Evolutionary conservation across 306 rosid species (phyloP), one percentile per base, ranked within the genome.

Genomic region (Vigna angularis): DNA sequence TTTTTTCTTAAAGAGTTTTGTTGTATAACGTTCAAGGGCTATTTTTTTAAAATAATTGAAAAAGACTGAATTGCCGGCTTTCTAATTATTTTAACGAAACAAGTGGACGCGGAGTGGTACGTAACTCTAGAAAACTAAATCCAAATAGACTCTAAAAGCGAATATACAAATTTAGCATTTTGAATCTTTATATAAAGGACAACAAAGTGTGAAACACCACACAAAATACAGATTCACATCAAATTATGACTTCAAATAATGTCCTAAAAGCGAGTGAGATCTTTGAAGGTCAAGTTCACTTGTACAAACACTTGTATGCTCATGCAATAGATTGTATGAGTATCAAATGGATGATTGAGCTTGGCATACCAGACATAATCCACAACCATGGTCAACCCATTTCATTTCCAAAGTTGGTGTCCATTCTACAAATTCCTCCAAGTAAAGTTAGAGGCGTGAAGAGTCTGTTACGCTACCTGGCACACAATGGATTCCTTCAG

Each of bases 311-410:
- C 70, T 12, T 47, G 12, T 47, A 0, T 32, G 38, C 12, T 3
- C 38, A 1, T 30, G 0, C 47, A 9, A 11, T 69, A 9, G 38
- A 30, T 9, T 9, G 52, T 15, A 47, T 67, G 70, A 45, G 42
- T 58, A 70, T 78, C 4, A 78, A 69, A 15, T 80, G 82, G 32
- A 75, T 61, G 0, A 6, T 85, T 70, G 53, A 85, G 55, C 17
- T 68, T n/a, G 22, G 15, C 59, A 78, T 78, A 12, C 70, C 75
- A 42, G 12, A 55, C 32, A 76, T 66, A 75, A 4, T 72, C 42
- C 53, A 72, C 53, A 72, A 56, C 36, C 59, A 67, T 51, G 80
- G 87, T 66, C 38, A 84, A 40, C 85, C 88, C 0, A 78, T 85
- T 20, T 70, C 84, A 4, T 77, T 83, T 1, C 49, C 55, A 7